These are phyloP conservation scores for Neopestalotiopsis sp. DNA, from an alignment of 2,329 filamentous ascomycete species.

Conservation along the genomic window DNA sequence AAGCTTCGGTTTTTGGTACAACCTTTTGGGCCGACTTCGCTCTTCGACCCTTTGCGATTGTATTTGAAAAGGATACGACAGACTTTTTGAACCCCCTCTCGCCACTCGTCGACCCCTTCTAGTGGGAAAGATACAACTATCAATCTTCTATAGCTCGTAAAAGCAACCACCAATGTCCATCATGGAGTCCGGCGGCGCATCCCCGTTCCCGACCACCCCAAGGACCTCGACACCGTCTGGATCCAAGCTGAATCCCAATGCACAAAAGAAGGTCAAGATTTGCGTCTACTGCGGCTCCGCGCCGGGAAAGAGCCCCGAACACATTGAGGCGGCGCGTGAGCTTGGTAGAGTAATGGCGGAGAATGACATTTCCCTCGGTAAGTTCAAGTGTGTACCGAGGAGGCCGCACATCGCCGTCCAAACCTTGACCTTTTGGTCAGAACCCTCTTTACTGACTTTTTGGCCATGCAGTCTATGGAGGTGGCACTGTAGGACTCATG, in stretches of 20 bases:
- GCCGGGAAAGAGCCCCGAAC: slow-evolving; percentile 71
- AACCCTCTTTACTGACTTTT: neutral
- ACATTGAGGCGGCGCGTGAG: slow-evolving; percentile 77
- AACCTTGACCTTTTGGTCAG: neutral
- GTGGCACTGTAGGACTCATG: slow-evolving; percentile 94
- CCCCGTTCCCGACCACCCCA: slow-evolving; percentile 35
- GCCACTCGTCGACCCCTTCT: neutral
- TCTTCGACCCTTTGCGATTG: neutral
- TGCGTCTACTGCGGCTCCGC: slow-evolving; percentile 95
- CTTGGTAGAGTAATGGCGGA: slow-evolving; percentile 77
- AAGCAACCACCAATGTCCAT: neutral
- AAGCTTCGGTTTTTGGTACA: neutral
- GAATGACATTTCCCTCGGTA: slow-evolving; percentile 77
- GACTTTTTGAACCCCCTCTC: neutral
- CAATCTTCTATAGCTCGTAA: neutral
- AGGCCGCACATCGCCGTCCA: neutral
- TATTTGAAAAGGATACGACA: neutral
- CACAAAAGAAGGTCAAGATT: slow-evolving; percentile 64
- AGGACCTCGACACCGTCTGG: slow-evolving; percentile 34
- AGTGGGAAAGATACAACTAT: neutral
- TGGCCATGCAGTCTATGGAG: slow-evolving; percentile 75
- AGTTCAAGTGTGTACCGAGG: slow-evolving; percentile 26
- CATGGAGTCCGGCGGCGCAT: slow-evolving; percentile 48
- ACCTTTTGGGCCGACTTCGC: neutral
- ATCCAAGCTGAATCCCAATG: slow-evolving; percentile 33